Conservation (phyloP, 441 rosid genomes). For the Rhodomyrtus psidioides region DNA sequence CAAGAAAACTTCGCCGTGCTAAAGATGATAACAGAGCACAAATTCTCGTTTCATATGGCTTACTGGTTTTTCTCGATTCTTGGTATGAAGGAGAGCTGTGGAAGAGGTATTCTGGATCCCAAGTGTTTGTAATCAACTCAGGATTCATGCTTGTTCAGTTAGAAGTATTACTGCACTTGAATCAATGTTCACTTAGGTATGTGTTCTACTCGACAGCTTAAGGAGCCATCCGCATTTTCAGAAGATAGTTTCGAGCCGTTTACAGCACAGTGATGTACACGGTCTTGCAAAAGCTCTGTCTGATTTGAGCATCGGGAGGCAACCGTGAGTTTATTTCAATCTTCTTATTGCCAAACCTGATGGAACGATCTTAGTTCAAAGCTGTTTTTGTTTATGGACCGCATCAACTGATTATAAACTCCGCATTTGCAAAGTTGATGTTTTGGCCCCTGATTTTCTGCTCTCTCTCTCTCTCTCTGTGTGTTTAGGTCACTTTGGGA, state of each 20-base stretch:
- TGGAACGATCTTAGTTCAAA: neutral
- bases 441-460: neutral
- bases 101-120: constrained; percentile 49
- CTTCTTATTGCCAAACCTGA: neutral
- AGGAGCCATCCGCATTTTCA: constrained; percentile 72
- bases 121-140: neutral
- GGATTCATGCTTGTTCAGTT: neutral
- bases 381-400: neutral
- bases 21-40: constrained; percentile 69
- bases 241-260: constrained; percentile 46
- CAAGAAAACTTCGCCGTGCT: constrained; percentile 65
- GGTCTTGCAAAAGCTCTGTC: constrained; percentile 67
- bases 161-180: neutral
- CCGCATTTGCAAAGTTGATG: neutral
- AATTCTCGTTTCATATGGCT: constrained; percentile 48
- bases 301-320: constrained; percentile 78
- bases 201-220: constrained; percentile 41
- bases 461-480: neutral
- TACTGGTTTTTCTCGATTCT: constrained; percentile 44
- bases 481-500: constrained; percentile 72
- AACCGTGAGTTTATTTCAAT: constrained; percentile 45
- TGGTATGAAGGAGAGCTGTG: constrained; percentile 85
- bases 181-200: constrained; percentile 2
- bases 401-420: neutral
- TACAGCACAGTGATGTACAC: constrained; percentile 41